Conservation (phyloP, 1,139 yeast species). For the Yamadazyma conglobata region DNA sequence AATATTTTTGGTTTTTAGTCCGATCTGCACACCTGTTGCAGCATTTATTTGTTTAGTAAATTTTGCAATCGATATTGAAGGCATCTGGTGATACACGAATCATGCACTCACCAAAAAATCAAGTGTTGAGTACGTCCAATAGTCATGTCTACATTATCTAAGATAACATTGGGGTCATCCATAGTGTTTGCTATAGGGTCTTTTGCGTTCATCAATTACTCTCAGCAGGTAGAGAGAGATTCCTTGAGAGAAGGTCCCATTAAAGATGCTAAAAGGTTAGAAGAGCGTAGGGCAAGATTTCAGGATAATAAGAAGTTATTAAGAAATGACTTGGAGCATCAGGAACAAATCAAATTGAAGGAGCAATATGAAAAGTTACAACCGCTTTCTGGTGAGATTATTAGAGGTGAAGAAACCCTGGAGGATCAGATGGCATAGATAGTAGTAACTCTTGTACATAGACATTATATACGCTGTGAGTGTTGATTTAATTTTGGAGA, state of each 20-base stretch:
- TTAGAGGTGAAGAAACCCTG: conserved; percentile 32
- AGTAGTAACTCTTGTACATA: background rate
- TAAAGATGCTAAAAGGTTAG: conserved; percentile 65
- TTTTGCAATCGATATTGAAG: too few species aligned
- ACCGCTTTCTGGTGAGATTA: conserved; percentile 48
- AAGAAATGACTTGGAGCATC: conserved; percentile 71
- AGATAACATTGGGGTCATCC: conserved; percentile 63
- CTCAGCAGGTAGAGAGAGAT: conserved; percentile 64
- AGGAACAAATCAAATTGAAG: conserved; percentile 64
- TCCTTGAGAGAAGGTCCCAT: conserved; percentile 78
- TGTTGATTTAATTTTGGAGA: background rate
- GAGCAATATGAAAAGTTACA: conserved; percentile 63
- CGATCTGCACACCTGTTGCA: too few species aligned
- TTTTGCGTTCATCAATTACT: conserved; percentile 62
- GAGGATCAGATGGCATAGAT: background rate
- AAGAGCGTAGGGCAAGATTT: conserved; percentile 32
- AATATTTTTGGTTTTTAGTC: too few species aligned
- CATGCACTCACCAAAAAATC: too few species aligned
- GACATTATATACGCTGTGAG: too few species aligned
- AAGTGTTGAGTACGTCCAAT: too few species aligned
- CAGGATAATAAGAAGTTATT: conserved; percentile 32
- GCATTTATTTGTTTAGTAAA: too few species aligned
- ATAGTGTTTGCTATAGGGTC: conserved; percentile 54
- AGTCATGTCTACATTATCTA: conserved; percentile 79
- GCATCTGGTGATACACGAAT: too few species aligned